Base-by-base conservation (phyloP, 352 stramenopile species). In the Phytophthora podocarpi region DNA sequence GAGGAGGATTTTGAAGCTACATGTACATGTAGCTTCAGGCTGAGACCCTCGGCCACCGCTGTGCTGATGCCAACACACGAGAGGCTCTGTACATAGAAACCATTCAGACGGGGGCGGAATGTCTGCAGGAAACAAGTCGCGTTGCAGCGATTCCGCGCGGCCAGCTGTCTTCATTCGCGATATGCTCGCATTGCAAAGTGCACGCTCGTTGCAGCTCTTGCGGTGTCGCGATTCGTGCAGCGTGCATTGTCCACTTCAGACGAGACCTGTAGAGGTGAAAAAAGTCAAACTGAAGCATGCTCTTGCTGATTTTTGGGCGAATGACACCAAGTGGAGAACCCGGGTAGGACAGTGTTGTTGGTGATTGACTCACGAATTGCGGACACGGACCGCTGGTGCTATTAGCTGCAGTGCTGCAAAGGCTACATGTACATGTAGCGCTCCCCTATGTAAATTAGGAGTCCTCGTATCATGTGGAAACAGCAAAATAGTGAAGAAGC, bases 41-140 rank as follows among this genome's bases (percentile, higher is more conserved):
- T n/a, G n/a, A n/a, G n/a, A n/a, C n/a, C n/a, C n/a, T n/a, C n/a
- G n/a, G n/a, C n/a, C n/a, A n/a, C n/a, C n/a, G n/a, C n/a, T n/a
- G n/a, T n/a, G n/a, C n/a, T n/a, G n/a, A n/a, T n/a, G n/a, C n/a
- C n/a, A n/a, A n/a, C n/a, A n/a, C n/a, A n/a, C n/a, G n/a, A n/a
- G n/a, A n/a, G n/a, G n/a, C n/a, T n/a, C n/a, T n/a, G n/a, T n/a
- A n/a, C n/a, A n/a, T n/a, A n/a, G n/a, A n/a, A n/a, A 6, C n/a
- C 34, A 40, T 5, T 11, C 13, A 40, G 1, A 5, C 43, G 20
- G 53, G 39, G 60, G 39, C 54, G 61, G 61, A 70, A 70, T 42
- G 43, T 69, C 45, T 11, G 31, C 57, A 49, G 30, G 57, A 52
- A 59, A 53, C 32, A 50, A 49, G 60, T 54, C 37, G 23, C 60